Base-by-base conservation (phyloP, 1,284 basidiomycete genomes). In the Boletus coffeatus region DNA sequence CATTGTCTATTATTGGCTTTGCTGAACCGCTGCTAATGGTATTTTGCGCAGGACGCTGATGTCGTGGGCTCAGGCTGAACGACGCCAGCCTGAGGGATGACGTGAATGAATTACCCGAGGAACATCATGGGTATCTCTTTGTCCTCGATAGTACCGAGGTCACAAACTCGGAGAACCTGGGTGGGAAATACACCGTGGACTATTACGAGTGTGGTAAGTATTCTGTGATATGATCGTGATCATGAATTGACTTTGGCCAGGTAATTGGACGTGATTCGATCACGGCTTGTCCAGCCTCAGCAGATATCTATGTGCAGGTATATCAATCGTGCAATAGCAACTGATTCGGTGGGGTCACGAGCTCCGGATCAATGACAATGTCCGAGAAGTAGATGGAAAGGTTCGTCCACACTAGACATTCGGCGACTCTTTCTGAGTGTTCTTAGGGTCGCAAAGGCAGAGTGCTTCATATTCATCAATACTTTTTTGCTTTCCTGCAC, bases 191-290 rank as follows among this genome's bases (percentile, higher is more conserved):
- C 62, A 77, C 81, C 4, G 84, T 88, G 7, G 81, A 87, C 67
- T 81, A 79, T 1, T 77, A 75, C 60, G 68, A 68, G 2, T 75
- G 71, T 65, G 87, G 86, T 85, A 63, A 57, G 77, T 25, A 58
- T 43, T 53, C 57, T 14, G 25, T 48, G 53, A 48, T 37, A 37
- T 50, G 41, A 55, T 48, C 46, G 5, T 61, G 50, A n/a, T 18
- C 58, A 58, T 63, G 36, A 18, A 36, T 61, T 67, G 58, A 64
- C 57, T 25, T 11, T 48, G 62, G 55, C 8, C 61, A 89, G 87
- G 87, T 4, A 89, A 89, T 67, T 89, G 87, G 88, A 86, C 86
- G 3, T 78, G 87, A 10, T 89, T 89, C 64, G 25, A 25, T 25
- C 25, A 25, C 25, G 25, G 25, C 25, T 25, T 25, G 25, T 25